These are phyloP conservation scores for Posidonia australis DNA, from an alignment of 106 monocot genomes.

Conservation along the genomic window DNA sequence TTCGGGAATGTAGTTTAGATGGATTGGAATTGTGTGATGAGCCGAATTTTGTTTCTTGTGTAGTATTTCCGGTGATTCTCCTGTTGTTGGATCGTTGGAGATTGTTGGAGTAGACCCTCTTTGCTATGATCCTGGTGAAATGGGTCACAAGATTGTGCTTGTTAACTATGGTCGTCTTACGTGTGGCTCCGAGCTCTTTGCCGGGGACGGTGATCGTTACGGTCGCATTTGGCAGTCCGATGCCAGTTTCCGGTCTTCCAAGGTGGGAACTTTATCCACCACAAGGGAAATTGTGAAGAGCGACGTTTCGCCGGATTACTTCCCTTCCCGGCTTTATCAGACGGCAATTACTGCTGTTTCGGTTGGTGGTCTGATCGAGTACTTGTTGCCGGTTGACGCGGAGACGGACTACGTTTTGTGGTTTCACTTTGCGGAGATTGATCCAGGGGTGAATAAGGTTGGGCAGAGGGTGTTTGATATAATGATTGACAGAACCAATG, in stretches of 20 bases:
- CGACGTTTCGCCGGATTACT: constrained; percentile 5
- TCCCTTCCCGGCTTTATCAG: constrained; percentile 12
- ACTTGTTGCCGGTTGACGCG: constrained; percentile 11
- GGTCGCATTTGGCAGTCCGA: constrained; percentile 18
- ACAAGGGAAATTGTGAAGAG: neutral
- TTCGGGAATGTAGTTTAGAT: too few species aligned
- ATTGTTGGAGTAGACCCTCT: constrained; percentile 4
- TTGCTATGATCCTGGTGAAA: constrained; percentile 3
- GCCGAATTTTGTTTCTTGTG: neutral
- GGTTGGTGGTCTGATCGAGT: neutral
- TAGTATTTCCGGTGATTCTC: neutral
- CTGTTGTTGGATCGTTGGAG: constrained; percentile 18
- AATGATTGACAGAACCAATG: constrained; percentile 28
- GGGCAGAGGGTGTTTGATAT: constrained; percentile 75
- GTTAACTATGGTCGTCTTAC: constrained; percentile 18
- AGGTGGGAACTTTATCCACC: neutral
- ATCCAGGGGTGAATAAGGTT: neutral
- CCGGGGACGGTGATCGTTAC: constrained; percentile 8
- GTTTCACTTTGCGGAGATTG: constrained; percentile 25
- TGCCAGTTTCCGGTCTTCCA: neutral
- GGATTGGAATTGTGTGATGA: too few species aligned
- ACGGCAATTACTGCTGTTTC: constrained; percentile 1
- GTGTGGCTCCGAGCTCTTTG: constrained; percentile 6
- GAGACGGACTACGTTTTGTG: constrained; percentile 18
- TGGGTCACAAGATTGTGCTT: neutral